Base-by-base conservation (phyloP, 2,329 filamentous ascomycete species). In the Xylariaceae sp. region DNA sequence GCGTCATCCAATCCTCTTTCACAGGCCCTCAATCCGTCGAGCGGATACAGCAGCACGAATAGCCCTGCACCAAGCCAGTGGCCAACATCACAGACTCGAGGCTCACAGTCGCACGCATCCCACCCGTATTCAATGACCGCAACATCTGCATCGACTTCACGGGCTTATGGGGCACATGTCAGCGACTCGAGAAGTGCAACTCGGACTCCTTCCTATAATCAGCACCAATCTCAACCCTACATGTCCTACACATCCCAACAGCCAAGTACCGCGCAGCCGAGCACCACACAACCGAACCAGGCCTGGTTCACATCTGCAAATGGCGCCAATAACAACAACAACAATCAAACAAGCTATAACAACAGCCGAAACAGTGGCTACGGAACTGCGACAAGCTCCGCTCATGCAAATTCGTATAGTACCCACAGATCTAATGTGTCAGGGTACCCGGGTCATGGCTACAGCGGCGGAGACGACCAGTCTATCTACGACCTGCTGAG, bases 251-350 rank as follows among this genome's bases (percentile, higher is more conserved):
- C 65, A 29, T 54, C 69, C 14, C 67, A 68, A 40, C 68, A 71
- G 45, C 58, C 49, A 20, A 59, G 51, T 59, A 63, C 62, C 50
- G 56, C 47, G 44, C 69, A 69, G 40, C 70, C 49, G 20, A 60
- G 51, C 59, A 63, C 62, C 50, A 56, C 47, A 44, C 69, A 69
- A 40, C 70, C 69, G 44, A 58, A 71, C 19, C 68, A 70, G 48
- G 65, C 61, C 23, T 75, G 73, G 6, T 71, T 74, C 49, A 48
- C 61, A 7, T 46, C 65, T 40, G 59, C 64, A 5, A 67, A 67
- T 44, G 66, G 44, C 51, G 64, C 43, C 44, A 59, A 52, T 20
- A 64, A 50, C 12, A 67, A 65, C 47, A 70, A 47, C 48, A 57
- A 48, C 23, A 60, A 58, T 29, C 65, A 66, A 43, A 55, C 46